Percentiles rank a stretch among this genome's conserved stretches.
Conservation (phyloP, 192 early-diverging fungal species). For the Backusella mclennaniae region DNA sequence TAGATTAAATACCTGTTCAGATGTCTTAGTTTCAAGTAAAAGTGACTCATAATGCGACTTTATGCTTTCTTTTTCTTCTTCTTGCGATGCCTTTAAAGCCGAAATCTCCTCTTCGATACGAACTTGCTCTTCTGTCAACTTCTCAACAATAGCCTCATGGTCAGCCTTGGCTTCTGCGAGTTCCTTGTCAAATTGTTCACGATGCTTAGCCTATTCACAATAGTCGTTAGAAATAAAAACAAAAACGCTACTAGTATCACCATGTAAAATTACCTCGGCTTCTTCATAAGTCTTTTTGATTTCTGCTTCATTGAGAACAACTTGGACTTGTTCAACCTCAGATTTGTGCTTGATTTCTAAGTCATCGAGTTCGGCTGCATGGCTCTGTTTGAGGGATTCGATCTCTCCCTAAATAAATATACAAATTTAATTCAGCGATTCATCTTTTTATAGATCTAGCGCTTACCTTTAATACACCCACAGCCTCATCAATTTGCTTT, state of each 20-base stretch:
- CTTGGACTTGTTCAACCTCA: conserved; percentile 10
- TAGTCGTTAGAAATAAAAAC: background rate
- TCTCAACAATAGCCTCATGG: background rate
- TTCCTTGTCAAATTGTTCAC: conserved; percentile 7
- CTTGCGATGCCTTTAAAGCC: background rate
- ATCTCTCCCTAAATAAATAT: conserved; percentile 18
- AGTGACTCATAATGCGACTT: background rate
- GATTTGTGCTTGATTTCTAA: background rate
- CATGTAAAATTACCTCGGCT: background rate
- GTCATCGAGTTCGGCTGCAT: conserved; percentile 8
- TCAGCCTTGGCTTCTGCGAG: background rate
- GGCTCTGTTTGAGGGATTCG: background rate
- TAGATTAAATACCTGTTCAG: background rate
- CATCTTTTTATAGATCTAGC: background rate
- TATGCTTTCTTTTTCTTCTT: background rate
- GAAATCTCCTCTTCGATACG: conserved; percentile 8
- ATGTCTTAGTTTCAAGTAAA: background rate
- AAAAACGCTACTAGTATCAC: background rate
- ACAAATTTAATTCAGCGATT: background rate
- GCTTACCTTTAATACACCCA: background rate
- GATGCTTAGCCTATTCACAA: background rate
- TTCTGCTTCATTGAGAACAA: conserved; percentile 8
- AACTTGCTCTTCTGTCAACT: background rate
- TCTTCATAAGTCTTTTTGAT: conserved; percentile 1
- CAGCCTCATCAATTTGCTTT: background rate